Evolutionary conservation across 495 filamentous ascomycete species (phyloP), one percentile per base, ranked within the genome.

Genomic region (Lasiosphaeria miniovina): DNA sequence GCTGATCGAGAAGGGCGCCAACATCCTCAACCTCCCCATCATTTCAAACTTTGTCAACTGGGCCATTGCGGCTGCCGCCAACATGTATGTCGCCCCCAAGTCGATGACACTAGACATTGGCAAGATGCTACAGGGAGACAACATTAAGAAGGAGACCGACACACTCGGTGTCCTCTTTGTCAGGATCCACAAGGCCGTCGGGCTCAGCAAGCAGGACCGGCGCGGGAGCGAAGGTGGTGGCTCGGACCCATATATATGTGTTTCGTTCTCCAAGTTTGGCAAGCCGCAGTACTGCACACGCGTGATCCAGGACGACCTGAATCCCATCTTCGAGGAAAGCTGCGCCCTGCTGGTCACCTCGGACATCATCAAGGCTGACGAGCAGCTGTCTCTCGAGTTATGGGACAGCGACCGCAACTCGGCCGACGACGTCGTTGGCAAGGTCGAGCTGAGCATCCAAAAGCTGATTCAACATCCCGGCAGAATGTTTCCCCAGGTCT

Each of bases 231-330:
- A 88, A n/a, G 85, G 88, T 54, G 92, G 92, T n/a, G 92, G 91
- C 36, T 95, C 90, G 58, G 93, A 98, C 71, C 90, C 93, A 0
- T 97, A 96, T 69, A 91, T 97, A 70, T 88, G 84, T 17, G 75
- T 86, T 24, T 76, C 77, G 49, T 86, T 82, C 64, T 80, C 76
- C 54, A 96, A 98, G 73, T 98, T 96, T 61, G 91, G 92, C 50
- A 98, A 98, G 77, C 93, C 93, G 10, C 96, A 96, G 89, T 97
- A 96, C 70, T 96, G 92, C 71, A 96, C 93, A 10, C 85, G 93
- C 35, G 92, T 98, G 35, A 96, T 98, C 58, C 88, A 90, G 12
- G 93, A 97, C 69, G 90, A 96, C 63, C 79, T 98, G 45, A 96
- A 98, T 65, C 93, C 93, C 0, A 84, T 96, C 6, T 98, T 93